Evolutionary conservation across 2,329 filamentous ascomycete genomes (phyloP), one percentile per base, ranked within the genome.

Genomic region (Xylariales sp.): DNA sequence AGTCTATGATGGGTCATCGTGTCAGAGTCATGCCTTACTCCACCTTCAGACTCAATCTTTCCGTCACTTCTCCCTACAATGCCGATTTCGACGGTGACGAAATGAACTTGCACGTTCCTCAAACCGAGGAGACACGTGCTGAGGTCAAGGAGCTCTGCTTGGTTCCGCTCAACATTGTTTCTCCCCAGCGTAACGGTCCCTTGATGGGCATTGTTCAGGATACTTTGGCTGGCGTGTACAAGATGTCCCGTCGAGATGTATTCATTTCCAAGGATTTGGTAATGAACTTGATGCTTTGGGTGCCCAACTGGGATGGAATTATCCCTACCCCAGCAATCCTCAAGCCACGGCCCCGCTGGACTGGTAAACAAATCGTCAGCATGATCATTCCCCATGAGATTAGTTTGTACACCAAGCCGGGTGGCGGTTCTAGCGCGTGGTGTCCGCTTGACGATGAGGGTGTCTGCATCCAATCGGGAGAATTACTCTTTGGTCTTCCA

Each of bases 191-290:
- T 57, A 98, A 98, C 65, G 86, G 88, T 40, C 94, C 93, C 32
- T 75, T 98, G 40, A 99, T 99, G 94, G 94, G 94, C 80, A 97
- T 98, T 51, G 93, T 98, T 16, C 93, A 99, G 62, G 93, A 99
- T 63, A 95, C 91, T 17, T 75, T 99, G 42, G 93, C 90, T 50
- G 93, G 94, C 66, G 84, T 89, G 29, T 98, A 96, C 78, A 98
- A 98, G 70, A 82, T 99, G 51, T 95, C 86, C 54, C 85, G 89
- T 52, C 83, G 90, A 59, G 93, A 98, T 61, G 81, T 88, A 20
- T 96, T 98, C 66, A 67, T 98, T 42, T 85, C 80, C 40, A 90
- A 91, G 60, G 85, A 95, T 50, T 76, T 90, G 59, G 85, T 98
- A 47, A 97, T 96, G 89, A 94, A 96, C 61, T 77, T 95, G 50